These are phyloP conservation scores for Thelephora aurantiotincta DNA, from an alignment of 768 basidiomycete genomes.

Conservation along the genomic window DNA sequence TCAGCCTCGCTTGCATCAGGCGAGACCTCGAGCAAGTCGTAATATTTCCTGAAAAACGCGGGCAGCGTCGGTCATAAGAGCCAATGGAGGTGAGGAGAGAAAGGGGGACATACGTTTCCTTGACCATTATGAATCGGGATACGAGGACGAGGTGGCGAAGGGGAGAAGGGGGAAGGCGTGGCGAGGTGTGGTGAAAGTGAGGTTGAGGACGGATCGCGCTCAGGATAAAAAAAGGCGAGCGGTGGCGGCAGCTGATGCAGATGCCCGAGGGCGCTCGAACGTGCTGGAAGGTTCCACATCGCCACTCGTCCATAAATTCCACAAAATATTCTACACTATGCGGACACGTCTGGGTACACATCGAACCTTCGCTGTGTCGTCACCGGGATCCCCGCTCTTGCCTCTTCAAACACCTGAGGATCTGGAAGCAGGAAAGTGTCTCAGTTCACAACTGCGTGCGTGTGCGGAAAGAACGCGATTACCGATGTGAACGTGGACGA, in stretches of 20 bases:
- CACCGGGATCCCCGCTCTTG: constrained; percentile 82
- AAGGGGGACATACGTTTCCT: constrained; percentile 38
- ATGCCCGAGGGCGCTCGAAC: constrained; percentile 21
- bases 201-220: constrained; percentile 6
- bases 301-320: constrained; percentile 4
- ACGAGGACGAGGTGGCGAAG: constrained; percentile 1
- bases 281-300: constrained; percentile 20
- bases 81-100: constrained; percentile 5
- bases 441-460: constrained; percentile 1
- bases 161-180: constrained; percentile 6
- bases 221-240: constrained; percentile 4
- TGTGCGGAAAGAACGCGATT: constrained; percentile 1
- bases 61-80: constrained; percentile 2
- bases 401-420: constrained; percentile 44
- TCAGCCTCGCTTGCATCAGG: constrained; percentile 71
- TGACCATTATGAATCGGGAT: constrained; percentile 35
- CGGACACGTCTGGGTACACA: constrained; percentile 70
- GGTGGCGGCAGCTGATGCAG: constrained; percentile 8
- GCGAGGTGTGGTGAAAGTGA: constrained; percentile 4
- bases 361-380: constrained; percentile 85
- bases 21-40: constrained; percentile 82
- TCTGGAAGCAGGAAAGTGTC: constrained; percentile 26
- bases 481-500: constrained; percentile 77
- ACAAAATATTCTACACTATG: constrained; percentile 1
- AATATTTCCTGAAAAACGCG: constrained; percentile 53